Conservation (phyloP, 1,284 basidiomycete genomes). For the Porogramme epimiltina region DNA sequence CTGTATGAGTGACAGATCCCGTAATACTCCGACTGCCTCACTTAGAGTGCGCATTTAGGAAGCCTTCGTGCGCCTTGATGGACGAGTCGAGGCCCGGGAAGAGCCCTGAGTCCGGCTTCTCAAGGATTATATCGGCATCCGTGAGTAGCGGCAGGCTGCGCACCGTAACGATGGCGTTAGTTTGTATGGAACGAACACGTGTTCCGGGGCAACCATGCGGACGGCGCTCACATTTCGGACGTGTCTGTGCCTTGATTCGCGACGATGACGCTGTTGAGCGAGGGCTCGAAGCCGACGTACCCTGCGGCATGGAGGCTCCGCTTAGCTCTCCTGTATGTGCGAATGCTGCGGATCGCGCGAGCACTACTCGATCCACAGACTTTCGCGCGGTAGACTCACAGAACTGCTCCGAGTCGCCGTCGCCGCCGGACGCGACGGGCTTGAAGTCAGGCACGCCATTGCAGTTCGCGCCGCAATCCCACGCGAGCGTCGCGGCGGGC, state of each 20-base stretch:
- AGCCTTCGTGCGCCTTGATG: constrained; percentile 60
- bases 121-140: constrained; percentile 49
- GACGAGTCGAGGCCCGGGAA: constrained; percentile 57
- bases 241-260: constrained; percentile 49
- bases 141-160: constrained; percentile 52
- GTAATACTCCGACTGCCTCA: constrained; percentile 29
- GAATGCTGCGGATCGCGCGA: no score
- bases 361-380: no score
- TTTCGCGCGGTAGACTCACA: no score
- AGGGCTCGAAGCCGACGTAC: constrained; percentile 38
- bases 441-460: constrained; percentile 53
- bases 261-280: constrained; percentile 31
- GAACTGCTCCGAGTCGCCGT: constrained; percentile 51
- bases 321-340: no score
- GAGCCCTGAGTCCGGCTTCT: constrained; percentile 41
- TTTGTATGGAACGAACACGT: neutral
- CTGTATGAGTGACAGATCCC: neutral
- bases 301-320: no score
- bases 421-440: constrained; percentile 63
- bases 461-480: constrained; percentile 61
- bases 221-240: constrained; percentile 42
- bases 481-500: constrained; percentile 44
- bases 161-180: neutral
- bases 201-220: neutral
- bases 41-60: constrained; percentile 54